Evolutionary conservation across 768 basidiomycete genomes (phyloP), one percentile per base, ranked within the genome.

Genomic region (Hirschioporus abietinus): DNA sequence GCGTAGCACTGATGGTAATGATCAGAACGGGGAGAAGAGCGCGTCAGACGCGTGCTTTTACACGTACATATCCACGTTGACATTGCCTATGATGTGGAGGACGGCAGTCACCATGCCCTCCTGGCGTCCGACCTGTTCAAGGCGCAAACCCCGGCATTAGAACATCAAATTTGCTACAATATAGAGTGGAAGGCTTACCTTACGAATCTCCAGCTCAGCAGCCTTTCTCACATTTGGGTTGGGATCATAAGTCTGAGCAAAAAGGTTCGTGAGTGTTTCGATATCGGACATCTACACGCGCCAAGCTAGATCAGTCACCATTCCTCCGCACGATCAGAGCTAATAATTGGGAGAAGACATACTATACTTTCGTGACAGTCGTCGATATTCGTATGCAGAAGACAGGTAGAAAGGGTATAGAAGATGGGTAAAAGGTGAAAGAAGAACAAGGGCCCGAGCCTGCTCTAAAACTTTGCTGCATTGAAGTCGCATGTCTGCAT

Each of bases 141-240:
- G 5, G 60, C 30, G 62, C 68, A 60, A 26, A 58, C 65, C 60
- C 66, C 59, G 12, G 26, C 66, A n/a, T 69, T 70, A 63, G 71
- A 68, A 58, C 25, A 30, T 60, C 64, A 61, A 30, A 35, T 60
- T 23, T 68, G 25, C 57, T 52, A 24, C 68, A 25, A 65, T 57
- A 24, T 24, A 36, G 35, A 35, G 42, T 64, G 20, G 62, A 52
- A 57, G 30, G 30, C 64, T 60, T 71, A 92, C 94, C 84, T 91
- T 93, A 71, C 92, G 88, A 72, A 96, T 91, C 76, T 95, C 86
- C 34, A 95, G 85, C 76, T 96, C 94, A 60, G 88, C 91, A 42
- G 91, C 81, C 73, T 92, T 92, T 70, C 93, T 88, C 67, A 90
- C 85, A 80, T 95, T 95, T 64, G 93, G 92, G 78, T 96, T 91